Conservation (phyloP, 768 basidiomycete species). For the Trametes coccinea region DNA sequence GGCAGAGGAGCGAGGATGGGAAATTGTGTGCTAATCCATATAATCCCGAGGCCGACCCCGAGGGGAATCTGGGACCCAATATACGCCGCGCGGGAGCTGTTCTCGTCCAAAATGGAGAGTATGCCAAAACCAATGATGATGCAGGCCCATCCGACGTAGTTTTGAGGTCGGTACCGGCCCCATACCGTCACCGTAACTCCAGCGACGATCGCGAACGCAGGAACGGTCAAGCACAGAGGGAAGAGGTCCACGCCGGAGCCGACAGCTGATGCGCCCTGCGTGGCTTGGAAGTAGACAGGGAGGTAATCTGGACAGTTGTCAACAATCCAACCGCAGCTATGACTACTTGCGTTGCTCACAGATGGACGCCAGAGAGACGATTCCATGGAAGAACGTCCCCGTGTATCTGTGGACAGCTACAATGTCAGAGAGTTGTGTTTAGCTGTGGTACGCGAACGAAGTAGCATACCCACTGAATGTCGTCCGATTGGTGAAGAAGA, state of each 20-base stretch:
- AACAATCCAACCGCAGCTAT: too few species aligned
- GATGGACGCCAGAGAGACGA: constrained; percentile 19
- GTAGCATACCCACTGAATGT: background rate
- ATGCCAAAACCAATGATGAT: constrained; percentile 40
- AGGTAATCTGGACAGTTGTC: constrained; percentile 35
- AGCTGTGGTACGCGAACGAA: background rate
- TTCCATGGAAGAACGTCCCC: constrained; percentile 29
- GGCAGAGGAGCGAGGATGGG: constrained; percentile 39
- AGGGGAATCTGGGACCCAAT: constrained; percentile 2
- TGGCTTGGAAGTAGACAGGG: constrained; percentile 48
- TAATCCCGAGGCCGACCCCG: constrained; percentile 17
- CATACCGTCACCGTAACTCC: constrained; percentile 27
- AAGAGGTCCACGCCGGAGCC: constrained; percentile 31
- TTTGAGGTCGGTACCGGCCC: constrained; percentile 32
- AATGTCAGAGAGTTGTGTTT: background rate
- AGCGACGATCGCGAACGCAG: constrained; percentile 31
- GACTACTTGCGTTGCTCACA: constrained; percentile 22
- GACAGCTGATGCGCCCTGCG: constrained; percentile 35
- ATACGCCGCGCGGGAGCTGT: constrained; percentile 4
- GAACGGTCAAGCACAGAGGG: constrained; percentile 30
- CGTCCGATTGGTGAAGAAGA: constrained; percentile 3
- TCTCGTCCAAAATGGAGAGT: background rate
- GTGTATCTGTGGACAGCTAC: constrained; percentile 24
- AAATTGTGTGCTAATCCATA: constrained; percentile 29
- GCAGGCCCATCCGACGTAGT: constrained; percentile 40